Conservation (phyloP, 2,329 filamentous ascomycete genomes). For the Alternaria panax region DNA sequence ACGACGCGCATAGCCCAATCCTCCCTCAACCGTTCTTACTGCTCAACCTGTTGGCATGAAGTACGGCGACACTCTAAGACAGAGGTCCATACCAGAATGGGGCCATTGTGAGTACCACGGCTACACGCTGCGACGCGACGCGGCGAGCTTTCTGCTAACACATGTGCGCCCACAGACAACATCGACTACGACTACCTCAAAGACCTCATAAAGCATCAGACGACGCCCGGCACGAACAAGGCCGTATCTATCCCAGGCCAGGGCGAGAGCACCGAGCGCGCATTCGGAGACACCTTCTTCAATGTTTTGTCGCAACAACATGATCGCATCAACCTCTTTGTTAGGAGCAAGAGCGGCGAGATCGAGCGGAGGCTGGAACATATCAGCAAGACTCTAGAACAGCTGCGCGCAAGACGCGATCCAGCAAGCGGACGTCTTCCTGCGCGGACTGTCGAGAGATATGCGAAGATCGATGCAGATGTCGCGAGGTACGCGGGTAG, state of each 20-base stretch:
- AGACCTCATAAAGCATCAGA: constrained; percentile 81
- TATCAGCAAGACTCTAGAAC: constrained; percentile 50
- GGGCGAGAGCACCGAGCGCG: constrained; percentile 60
- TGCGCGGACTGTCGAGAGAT: constrained; percentile 57
- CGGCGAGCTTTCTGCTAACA: constrained; percentile 21
- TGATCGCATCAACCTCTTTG: constrained; percentile 78
- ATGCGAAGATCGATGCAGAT: constrained; percentile 60
- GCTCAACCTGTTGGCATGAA: constrained; percentile 63
- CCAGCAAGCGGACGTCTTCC: constrained; percentile 42
- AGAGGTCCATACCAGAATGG: constrained; percentile 83
- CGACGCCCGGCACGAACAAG: constrained; percentile 71
- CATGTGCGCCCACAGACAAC: constrained; percentile 66
- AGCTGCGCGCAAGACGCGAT: constrained; percentile 36
- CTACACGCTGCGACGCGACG: not conserved
- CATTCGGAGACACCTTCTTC: constrained; percentile 77
- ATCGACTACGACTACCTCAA: constrained; percentile 90
- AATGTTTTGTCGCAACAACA: constrained; percentile 76
- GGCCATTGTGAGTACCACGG: constrained; percentile 66
- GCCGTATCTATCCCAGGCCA: constrained; percentile 79
- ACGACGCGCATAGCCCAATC: constrained; percentile 1
- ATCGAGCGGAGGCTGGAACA: constrained; percentile 69
- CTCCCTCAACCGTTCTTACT: constrained; percentile 1
- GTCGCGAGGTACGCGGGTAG: constrained; percentile 51
- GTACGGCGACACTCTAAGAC: constrained; percentile 76
- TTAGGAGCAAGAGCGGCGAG: constrained; percentile 80